Conservation (phyloP, 2,329 filamentous ascomycete genomes). For the Xylaria polymorpha region DNA sequence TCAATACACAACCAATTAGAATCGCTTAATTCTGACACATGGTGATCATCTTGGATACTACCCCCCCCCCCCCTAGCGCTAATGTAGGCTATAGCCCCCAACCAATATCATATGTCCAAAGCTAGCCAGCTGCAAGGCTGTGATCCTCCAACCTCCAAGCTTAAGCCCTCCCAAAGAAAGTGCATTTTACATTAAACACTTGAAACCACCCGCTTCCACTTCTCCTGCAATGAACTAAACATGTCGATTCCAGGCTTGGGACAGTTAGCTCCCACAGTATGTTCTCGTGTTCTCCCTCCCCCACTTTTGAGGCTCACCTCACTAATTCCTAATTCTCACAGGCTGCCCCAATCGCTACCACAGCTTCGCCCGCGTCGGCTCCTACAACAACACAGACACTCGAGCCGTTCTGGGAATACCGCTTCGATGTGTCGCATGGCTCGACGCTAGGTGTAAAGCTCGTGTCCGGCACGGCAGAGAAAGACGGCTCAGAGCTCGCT, state of each 20-base stretch:
- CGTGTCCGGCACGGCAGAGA: conserved; percentile 84
- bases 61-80: no score
- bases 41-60: no score
- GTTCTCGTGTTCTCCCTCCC: conserved; percentile 39
- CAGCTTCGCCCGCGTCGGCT: conserved; percentile 48
- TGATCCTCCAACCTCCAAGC: not conserved
- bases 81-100: no score
- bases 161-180: not conserved
- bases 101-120: no score
- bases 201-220: not conserved
- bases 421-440: conserved; percentile 74
- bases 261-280: conserved; percentile 71
- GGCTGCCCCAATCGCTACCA: conserved; percentile 40
- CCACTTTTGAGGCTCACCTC: conserved; percentile 1
- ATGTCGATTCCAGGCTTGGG: conserved; percentile 83
- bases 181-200: not conserved
- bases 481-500: conserved; percentile 94
- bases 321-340: conserved; percentile 27
- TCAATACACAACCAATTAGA: no score
- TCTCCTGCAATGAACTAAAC: conserved; percentile 39
- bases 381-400: conserved; percentile 64
- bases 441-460: conserved; percentile 67
- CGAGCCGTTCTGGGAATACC: conserved; percentile 77
- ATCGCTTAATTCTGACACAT: no score
- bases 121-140: conserved; percentile 11